Percentiles rank a stretch among this genome's conserved stretches.
Evolutionary conservation across 305 asterid genomes (phyloP).

Genomic region (Fraxinus ornus): DNA sequence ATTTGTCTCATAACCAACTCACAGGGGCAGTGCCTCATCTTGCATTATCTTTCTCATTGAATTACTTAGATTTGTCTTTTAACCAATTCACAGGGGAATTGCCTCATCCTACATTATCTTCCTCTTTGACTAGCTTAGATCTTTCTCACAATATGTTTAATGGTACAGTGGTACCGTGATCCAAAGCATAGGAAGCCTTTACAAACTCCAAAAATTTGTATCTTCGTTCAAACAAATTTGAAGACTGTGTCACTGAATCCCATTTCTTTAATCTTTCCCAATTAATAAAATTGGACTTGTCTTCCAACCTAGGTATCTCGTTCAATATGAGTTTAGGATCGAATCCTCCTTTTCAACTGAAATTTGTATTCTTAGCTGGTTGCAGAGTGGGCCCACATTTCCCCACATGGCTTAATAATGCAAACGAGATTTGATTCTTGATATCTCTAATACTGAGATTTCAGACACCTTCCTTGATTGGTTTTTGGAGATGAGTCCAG

Average conservation of each 20-base stretch:
- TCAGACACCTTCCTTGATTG: conserved; percentile 20
- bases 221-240: not conserved
- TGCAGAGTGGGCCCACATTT: conserved; percentile 31
- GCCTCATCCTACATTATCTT: not conserved
- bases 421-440: conserved; percentile 10
- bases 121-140: not conserved
- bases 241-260: not conserved
- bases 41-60: no score
- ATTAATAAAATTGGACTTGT: not conserved
- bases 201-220: not conserved
- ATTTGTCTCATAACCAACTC: no score
- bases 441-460: conserved; percentile 19
- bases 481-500: conserved; percentile 19
- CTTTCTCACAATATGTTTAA: no score
- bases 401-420: conserved; percentile 27
- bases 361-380: not conserved
- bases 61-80: not conserved
- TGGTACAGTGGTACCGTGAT: not conserved
- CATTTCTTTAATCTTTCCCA: not conserved
- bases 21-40: no score
- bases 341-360: not conserved
- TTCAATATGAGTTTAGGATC: not conserved
- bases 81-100: not conserved
- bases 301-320: not conserved
- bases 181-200: not conserved